Conservation (phyloP, 2,329 filamentous ascomycete genomes). For the Cytospora mali region DNA sequence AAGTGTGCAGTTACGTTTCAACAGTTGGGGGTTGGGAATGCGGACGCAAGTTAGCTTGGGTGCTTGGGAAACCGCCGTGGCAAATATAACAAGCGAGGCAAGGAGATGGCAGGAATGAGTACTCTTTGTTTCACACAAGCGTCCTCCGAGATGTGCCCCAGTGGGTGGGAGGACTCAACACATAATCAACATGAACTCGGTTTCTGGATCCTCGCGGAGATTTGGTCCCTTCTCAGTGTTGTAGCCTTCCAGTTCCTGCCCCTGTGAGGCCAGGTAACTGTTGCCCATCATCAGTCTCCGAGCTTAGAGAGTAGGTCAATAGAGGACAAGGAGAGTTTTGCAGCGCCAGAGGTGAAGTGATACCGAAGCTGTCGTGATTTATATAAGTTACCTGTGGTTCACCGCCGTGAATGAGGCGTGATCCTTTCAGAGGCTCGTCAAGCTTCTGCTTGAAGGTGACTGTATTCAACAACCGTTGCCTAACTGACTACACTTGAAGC, state of each 20-base stretch:
- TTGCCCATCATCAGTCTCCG: not conserved
- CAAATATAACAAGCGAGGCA: too few species aligned
- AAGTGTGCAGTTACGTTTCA: not conserved
- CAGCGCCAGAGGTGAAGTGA: not conserved
- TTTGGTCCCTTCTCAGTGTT: not conserved
- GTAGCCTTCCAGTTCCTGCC: not conserved
- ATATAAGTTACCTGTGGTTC: not conserved
- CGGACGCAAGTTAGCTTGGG: not conserved
- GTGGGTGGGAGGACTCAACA: too few species aligned
- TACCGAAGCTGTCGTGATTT: not conserved
- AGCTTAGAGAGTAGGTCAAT: not conserved
- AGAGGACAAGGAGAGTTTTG: not conserved
- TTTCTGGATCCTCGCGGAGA: not conserved
- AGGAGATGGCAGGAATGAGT: too few species aligned
- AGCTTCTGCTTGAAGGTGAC: not conserved
- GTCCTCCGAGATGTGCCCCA: too few species aligned
- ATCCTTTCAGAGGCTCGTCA: not conserved
- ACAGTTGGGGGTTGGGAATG: not conserved
- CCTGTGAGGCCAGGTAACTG: not conserved
- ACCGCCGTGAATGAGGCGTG: not conserved
- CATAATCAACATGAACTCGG: not conserved
- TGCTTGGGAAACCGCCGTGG: not conserved
- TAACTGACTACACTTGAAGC: not conserved
- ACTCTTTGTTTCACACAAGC: too few species aligned
- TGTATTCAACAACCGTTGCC: not conserved